Evolutionary conservation across 371 early-diverging fungal species (phyloP).

Genomic region (Mucor sp.): DNA sequence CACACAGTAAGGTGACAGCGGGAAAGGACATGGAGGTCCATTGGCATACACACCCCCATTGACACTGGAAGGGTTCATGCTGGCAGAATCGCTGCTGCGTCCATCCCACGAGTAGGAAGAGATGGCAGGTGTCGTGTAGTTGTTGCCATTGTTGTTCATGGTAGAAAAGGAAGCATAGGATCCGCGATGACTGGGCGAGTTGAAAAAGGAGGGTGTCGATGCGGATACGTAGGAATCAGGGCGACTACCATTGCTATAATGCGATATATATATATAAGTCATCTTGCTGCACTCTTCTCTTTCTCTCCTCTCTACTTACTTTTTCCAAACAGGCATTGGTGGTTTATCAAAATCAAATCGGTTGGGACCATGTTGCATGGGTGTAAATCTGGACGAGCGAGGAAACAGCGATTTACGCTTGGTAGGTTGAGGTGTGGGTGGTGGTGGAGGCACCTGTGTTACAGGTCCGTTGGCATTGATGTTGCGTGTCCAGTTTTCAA

Average conservation of each 20-base stretch:
- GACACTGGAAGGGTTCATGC: not conserved
- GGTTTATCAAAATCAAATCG: conserved; percentile 40
- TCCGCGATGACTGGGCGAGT: conserved; percentile 6
- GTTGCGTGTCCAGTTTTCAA: conserved; percentile 64
- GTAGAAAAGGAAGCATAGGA: conserved; percentile 14
- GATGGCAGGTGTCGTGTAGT: conserved; percentile 2
- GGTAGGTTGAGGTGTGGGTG: conserved; percentile 5
- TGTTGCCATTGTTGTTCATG: not conserved
- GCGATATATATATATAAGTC: too few relatives aligned
- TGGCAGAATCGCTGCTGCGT: conserved; percentile 15
- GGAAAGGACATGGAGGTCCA: conserved; percentile 34
- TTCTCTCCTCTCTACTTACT: not conserved
- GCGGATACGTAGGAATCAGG: conserved; percentile 12
- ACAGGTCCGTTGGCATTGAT: conserved; percentile 41
- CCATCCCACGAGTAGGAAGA: conserved; percentile 25
- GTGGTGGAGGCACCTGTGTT: conserved; percentile 5
- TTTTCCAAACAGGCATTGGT: conserved; percentile 44
- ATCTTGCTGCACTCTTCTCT: too few relatives aligned
- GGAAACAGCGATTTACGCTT: conserved; percentile 40
- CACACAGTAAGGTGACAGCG: conserved; percentile 39
- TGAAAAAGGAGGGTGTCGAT: conserved; percentile 4
- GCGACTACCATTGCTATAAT: conserved; percentile 3
- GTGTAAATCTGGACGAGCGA: conserved; percentile 42
- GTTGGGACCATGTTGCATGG: conserved; percentile 38
- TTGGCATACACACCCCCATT: not conserved